Percentiles rank a stretch among this genome's conserved stretches.
phyloP scores from a whole-genome alignment of 2,329 filamentous ascomycete genomes.

The Cladosporium sphaerospermum region DNA sequence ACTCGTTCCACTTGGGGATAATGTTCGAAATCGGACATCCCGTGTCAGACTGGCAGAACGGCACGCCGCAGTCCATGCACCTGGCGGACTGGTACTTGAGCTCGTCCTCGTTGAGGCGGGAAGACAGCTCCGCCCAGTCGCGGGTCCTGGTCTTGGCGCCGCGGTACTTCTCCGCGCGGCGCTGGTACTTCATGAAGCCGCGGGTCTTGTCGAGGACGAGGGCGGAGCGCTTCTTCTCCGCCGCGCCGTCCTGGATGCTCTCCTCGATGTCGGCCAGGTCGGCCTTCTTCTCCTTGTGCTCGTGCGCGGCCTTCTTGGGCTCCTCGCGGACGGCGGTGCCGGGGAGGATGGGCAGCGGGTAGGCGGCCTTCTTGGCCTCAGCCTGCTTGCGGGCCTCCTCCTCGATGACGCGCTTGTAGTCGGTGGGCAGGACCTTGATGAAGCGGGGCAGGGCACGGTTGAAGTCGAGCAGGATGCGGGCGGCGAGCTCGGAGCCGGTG shows the following conservation, averaged over 20 bases:
- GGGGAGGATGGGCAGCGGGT: slow-evolving; percentile 70
- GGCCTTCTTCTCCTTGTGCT: slow-evolving; percentile 60
- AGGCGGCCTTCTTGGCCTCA: slow-evolving; percentile 77
- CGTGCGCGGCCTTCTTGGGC: slow-evolving; percentile 49
- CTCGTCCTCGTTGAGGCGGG: slow-evolving; percentile 84
- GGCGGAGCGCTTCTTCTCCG: slow-evolving; percentile 83
- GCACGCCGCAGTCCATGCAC: slow-evolving; percentile 98
- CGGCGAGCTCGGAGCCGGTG: slow-evolving; percentile 90
- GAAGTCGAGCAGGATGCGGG: slow-evolving; percentile 91
- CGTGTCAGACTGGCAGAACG: slow-evolving; percentile 94
- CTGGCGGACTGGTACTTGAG: slow-evolving; percentile 94
- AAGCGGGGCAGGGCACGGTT: slow-evolving; percentile 84
- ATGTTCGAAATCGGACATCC: slow-evolving; percentile 96
- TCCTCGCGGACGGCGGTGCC: slow-evolving; percentile 54
- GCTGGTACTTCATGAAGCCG: slow-evolving; percentile 96
- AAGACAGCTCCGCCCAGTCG: slow-evolving; percentile 88
- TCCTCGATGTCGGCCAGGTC: slow-evolving; percentile 79
- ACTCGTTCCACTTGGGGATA: slow-evolving; percentile 93
- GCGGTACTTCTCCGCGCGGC: slow-evolving; percentile 89
- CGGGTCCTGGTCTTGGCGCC: slow-evolving; percentile 75
- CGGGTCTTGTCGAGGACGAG: slow-evolving; percentile 95
- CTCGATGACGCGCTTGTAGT: slow-evolving; percentile 88
- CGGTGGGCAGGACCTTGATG: slow-evolving; percentile 85
- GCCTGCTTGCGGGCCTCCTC: slow-evolving; percentile 83
- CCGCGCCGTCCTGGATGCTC: slow-evolving; percentile 73